Evolutionary conservation across 108 stramenopile genomes (phyloP).

Genomic region (Fragilaria crotonensis): DNA sequence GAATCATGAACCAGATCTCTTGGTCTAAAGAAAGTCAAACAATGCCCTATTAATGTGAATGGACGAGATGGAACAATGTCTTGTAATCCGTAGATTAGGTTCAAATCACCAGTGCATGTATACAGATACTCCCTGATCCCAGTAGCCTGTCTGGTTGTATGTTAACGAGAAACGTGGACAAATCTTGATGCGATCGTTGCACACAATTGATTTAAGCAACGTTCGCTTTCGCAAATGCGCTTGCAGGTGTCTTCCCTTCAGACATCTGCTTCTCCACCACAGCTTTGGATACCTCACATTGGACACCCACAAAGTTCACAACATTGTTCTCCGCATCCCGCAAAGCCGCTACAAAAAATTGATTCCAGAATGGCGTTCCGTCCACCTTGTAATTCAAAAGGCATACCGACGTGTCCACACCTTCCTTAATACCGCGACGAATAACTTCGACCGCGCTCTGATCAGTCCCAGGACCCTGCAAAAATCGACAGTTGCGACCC

Average conservation of each 20-base stretch:
- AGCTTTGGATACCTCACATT: conserved; percentile 89
- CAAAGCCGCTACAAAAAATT: conserved; percentile 94
- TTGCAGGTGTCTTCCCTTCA: conserved; percentile 41
- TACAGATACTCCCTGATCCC: too few species aligned
- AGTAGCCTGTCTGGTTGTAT: too few species aligned
- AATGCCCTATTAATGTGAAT: too few species aligned
- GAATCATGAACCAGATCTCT: too few species aligned
- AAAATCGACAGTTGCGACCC: conserved; percentile 95
- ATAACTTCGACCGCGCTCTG: conserved; percentile 80
- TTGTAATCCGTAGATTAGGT: too few species aligned
- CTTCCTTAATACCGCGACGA: conserved; percentile 75
- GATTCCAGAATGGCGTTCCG: conserved; percentile 97
- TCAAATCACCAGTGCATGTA: too few species aligned
- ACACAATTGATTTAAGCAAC: too few species aligned
- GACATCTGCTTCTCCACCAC: conserved; percentile 82
- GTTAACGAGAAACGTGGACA: too few species aligned
- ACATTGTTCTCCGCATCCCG: conserved; percentile 91
- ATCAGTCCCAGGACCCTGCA: conserved; percentile 95
- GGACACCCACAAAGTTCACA: conserved; percentile 95
- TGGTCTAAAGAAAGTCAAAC: too few species aligned
- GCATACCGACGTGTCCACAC: conserved; percentile 81
- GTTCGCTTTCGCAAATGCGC: too few species aligned
- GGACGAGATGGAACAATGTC: too few species aligned
- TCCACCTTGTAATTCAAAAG: conserved; percentile 92
- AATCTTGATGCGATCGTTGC: too few species aligned